phyloP scores from a whole-genome alignment of 345 rosid species.

The Sonneratia caseolaris region DNA sequence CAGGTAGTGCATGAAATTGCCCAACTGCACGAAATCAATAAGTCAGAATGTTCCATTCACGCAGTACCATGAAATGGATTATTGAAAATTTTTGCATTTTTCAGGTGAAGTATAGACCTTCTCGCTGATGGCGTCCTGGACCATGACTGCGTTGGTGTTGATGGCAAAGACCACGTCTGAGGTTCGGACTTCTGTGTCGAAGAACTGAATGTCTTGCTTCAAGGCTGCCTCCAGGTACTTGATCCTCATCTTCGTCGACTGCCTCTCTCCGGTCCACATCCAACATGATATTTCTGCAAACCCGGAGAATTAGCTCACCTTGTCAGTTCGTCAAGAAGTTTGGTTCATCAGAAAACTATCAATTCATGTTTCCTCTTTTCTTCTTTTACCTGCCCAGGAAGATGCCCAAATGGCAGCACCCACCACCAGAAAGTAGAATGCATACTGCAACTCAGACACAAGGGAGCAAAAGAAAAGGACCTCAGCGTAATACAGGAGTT shows the following conservation, averaged over 20 bases:
- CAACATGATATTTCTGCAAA: conserved; percentile 89
- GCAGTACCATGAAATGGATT: neutral
- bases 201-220: conserved; percentile 85
- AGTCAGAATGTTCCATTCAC: neutral
- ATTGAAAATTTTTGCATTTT: neutral
- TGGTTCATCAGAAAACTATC: neutral
- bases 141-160: conserved; percentile 90
- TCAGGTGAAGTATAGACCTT: conserved; percentile 37
- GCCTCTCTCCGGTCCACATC: conserved; percentile 99
- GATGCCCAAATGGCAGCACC: conserved; percentile 99
- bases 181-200: conserved; percentile 90
- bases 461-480: neutral
- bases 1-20: conserved; percentile 91
- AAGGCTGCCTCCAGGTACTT: conserved; percentile 90
- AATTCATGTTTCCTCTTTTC: too few species aligned
- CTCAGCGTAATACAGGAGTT: neutral
- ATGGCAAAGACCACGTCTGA: conserved; percentile 85
- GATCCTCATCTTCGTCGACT: conserved; percentile 94
- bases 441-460: conserved; percentile 49
- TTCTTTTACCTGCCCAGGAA: conserved; percentile 68
- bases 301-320: neutral
- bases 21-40: conserved; percentile 47
- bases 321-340: neutral
- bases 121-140: conserved; percentile 98
- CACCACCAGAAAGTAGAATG: conserved; percentile 90